These are phyloP conservation scores for Diaporthe australafricana DNA, from an alignment of 2,329 filamentous ascomycete genomes.

Conservation along the genomic window DNA sequence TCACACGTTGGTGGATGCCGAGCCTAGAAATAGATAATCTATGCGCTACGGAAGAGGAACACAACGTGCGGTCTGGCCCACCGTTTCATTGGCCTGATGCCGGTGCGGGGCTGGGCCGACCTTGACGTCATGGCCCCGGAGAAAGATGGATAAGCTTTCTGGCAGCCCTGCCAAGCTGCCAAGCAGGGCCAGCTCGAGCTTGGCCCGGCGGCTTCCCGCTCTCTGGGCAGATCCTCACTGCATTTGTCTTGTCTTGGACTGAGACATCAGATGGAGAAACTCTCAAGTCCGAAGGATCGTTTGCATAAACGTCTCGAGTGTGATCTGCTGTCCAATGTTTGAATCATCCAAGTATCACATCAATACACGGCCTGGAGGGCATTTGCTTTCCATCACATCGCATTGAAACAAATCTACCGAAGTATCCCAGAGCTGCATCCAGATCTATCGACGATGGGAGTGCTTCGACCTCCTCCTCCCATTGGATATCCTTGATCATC, in stretches of 20 bases:
- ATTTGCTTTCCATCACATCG: background rate
- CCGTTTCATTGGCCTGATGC: background rate
- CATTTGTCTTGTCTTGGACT: background rate
- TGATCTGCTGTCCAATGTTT: too few relatives aligned
- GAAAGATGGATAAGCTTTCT: conserved; percentile 11
- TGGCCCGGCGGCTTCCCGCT: conserved; percentile 15
- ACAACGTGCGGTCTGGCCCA: too few relatives aligned
- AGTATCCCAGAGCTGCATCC: background rate
- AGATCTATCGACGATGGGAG: background rate
- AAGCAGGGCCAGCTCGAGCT: background rate
- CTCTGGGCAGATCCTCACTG: background rate
- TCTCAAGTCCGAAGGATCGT: too few relatives aligned
- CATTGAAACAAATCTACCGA: background rate
- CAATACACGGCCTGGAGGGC: background rate
- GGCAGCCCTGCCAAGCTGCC: conserved; percentile 14
- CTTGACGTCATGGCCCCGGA: background rate
- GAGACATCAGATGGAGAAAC: too few relatives aligned
- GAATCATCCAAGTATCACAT: too few relatives aligned
- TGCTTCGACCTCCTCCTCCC: background rate
- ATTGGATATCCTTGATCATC: too few relatives aligned
- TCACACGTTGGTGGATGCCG: too few relatives aligned
- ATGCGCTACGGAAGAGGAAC: too few relatives aligned
- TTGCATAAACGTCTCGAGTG: too few relatives aligned
- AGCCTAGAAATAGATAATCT: too few relatives aligned
- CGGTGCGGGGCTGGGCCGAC: background rate